phyloP scores from a whole-genome alignment of 345 rosid species.

The Sisymbrium irio region DNA sequence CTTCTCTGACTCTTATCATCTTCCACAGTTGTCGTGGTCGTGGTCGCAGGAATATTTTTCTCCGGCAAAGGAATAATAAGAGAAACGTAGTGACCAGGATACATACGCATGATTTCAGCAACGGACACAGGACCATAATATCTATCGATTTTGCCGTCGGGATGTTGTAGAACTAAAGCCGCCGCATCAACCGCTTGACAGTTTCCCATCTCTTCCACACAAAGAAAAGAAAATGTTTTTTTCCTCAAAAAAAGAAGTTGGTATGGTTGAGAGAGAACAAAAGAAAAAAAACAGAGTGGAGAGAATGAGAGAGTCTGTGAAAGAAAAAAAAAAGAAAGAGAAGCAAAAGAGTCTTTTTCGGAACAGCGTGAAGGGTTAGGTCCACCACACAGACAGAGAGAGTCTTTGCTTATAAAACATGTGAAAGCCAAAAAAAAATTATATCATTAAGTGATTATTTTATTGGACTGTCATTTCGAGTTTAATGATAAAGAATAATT shows the following conservation, averaged over 20 bases:
- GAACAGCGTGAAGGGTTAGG: constrained; percentile 49
- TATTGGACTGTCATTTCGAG: constrained; percentile 24
- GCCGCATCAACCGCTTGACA: constrained; percentile 98
- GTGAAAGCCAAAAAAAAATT: constrained; percentile 8
- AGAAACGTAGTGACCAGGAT: constrained; percentile 97
- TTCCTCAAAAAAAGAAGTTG: neutral
- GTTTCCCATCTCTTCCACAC: constrained; percentile 66
- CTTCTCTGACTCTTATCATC: constrained; percentile 17
- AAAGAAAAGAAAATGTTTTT: neutral
- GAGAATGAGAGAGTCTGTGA: constrained; percentile 21
- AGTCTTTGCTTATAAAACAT: constrained; percentile 35
- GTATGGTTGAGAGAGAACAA: neutral
- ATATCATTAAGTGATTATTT: constrained; percentile 17
- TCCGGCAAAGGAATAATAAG: constrained; percentile 84
- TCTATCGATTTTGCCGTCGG: constrained; percentile 78
- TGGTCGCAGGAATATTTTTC: constrained; percentile 21
- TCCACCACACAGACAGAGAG: constrained; percentile 21
- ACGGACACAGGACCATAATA: constrained; percentile 65
- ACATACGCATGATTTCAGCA: constrained; percentile 69
- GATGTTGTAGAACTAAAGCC: constrained; percentile 88
- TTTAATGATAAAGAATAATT: constrained; percentile 15
- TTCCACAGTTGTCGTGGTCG: neutral
- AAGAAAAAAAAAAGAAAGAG: constrained; percentile 24
- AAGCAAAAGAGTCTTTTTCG: constrained; percentile 54
- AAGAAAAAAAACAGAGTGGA: constrained; percentile 3